Conservation (phyloP, 2,329 filamentous ascomycete species). For the Parafenestella ontariensis region DNA sequence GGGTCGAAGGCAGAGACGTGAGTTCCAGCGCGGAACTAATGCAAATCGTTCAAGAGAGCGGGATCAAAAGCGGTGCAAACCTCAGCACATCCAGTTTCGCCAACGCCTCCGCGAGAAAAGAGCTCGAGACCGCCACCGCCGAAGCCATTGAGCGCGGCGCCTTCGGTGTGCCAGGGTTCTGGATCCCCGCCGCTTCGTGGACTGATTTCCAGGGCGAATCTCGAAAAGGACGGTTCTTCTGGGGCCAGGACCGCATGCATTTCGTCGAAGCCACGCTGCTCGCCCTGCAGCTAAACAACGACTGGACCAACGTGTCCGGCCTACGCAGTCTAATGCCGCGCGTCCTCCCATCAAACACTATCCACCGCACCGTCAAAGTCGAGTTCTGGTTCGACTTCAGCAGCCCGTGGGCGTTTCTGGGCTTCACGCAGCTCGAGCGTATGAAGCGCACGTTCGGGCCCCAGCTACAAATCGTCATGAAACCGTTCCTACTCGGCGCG, state of each 20-base stretch:
- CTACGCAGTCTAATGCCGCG: slow-evolving; percentile 36
- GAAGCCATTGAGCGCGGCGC: slow-evolving; percentile 42
- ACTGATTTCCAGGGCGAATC: slow-evolving; percentile 19
- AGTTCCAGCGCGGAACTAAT: slow-evolving; percentile 29
- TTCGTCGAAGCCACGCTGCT: slow-evolving; percentile 43
- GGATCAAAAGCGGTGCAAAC: slow-evolving; percentile 17
- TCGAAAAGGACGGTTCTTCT: slow-evolving; percentile 36
- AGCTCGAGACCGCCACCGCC: slow-evolving; percentile 33
- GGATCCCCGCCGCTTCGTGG: slow-evolving; percentile 35
- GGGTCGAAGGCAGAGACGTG: slow-evolving; percentile 42
- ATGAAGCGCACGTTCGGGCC: slow-evolving; percentile 35
- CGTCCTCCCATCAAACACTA: slow-evolving; percentile 15
- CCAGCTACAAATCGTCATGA: slow-evolving; percentile 36
- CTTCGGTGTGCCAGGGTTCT: slow-evolving; percentile 46
- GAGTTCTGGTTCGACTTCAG: slow-evolving; percentile 48
- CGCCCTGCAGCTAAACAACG: slow-evolving; percentile 5
- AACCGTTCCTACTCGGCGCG: slow-evolving; percentile 44
- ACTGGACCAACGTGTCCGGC: slow-evolving; percentile 16
- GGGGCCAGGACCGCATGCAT: slow-evolving; percentile 48
- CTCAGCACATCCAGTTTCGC: slow-evolving; percentile 22
- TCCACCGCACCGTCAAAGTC: slow-evolving; percentile 19
- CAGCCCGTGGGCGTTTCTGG: slow-evolving; percentile 45
- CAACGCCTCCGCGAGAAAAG: slow-evolving; percentile 27
- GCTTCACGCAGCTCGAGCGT: slow-evolving; percentile 41
- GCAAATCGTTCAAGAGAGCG: slow-evolving; percentile 31